phyloP scores from a whole-genome alignment of 176 grass and related monocot genomes.

The Themeda triandra region DNA sequence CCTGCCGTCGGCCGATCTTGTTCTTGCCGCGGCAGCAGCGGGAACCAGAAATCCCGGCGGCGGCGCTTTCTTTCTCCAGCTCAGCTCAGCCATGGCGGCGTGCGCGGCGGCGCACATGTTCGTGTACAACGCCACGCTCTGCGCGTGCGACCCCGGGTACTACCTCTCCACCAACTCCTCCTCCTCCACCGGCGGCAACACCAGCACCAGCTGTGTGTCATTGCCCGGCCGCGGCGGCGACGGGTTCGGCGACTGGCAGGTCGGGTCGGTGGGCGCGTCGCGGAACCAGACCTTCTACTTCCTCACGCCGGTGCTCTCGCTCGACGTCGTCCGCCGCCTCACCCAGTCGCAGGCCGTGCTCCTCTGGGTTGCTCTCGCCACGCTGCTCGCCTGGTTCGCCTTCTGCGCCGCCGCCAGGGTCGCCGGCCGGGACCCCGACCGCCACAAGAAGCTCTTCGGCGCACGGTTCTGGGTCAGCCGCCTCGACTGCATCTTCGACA shows the following conservation, averaged over 20 bases:
- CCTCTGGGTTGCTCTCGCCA: conserved; percentile 50
- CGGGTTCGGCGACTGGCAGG: conserved; percentile 54
- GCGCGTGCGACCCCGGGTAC: conserved; percentile 77
- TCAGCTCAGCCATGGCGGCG: conserved; percentile 21
- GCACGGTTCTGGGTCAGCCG: conserved; percentile 75
- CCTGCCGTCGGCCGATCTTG: background rate
- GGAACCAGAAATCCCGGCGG: too few relatives aligned
- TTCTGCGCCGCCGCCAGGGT: conserved; percentile 58
- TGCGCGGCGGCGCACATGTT: conserved; percentile 63
- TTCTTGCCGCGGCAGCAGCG: background rate
- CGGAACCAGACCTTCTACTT: conserved; percentile 60
- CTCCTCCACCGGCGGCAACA: conserved; percentile 23
- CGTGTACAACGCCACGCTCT: conserved; percentile 66
- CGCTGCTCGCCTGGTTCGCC: conserved; percentile 66
- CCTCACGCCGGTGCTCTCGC: conserved; percentile 56
- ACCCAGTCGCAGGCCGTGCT: conserved; percentile 95
- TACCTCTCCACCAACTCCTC: conserved; percentile 40
- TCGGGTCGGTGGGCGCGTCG: conserved; percentile 48
- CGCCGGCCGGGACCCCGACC: conserved; percentile 26
- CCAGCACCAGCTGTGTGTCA: conserved; percentile 21
- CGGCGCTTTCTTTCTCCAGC: background rate
- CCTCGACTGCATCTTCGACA: conserved; percentile 77
- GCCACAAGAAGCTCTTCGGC: conserved; percentile 48
- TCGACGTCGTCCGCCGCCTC: conserved; percentile 75
- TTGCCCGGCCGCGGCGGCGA: conserved; percentile 16